Evolutionary conservation across 352 stramenopile species (phyloP).

Genomic region (Phytophthora palmivora): DNA sequence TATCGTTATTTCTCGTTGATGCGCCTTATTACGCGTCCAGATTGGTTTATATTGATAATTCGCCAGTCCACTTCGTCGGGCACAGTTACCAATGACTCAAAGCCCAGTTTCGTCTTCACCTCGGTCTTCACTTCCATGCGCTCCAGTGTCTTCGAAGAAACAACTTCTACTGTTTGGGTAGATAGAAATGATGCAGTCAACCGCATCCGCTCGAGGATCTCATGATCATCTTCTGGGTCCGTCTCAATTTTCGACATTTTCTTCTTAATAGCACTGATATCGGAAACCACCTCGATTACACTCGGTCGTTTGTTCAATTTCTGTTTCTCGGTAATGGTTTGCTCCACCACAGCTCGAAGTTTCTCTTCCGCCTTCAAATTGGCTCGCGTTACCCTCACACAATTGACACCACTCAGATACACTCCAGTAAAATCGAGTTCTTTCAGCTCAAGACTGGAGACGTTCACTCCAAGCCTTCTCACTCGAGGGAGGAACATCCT

Average conservation of each 20-base stretch:
- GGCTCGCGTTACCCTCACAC: constrained; percentile 29
- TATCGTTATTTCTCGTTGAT: constrained; percentile 4
- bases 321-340: constrained; percentile 10
- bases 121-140: constrained; percentile 15
- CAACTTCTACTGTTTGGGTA: constrained; percentile 36
- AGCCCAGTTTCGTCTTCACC: constrained; percentile 20
- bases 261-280: constrained; percentile 8
- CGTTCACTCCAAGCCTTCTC: constrained; percentile 23
- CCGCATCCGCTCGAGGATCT: constrained; percentile 37
- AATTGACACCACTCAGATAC: constrained; percentile 35
- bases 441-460: constrained; percentile 33
- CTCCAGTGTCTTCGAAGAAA: constrained; percentile 5
- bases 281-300: constrained; percentile 1
- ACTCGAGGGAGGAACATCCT: constrained; percentile 34
- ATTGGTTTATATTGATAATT: constrained; percentile 26
- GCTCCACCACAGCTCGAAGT: constrained; percentile 5
- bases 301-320: not conserved
- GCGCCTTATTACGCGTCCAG: constrained; percentile 10
- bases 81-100: constrained; percentile 41
- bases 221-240: constrained; percentile 15
- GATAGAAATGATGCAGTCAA: constrained; percentile 39
- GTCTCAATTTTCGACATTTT: constrained; percentile 7
- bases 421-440: constrained; percentile 45
- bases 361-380: constrained; percentile 34
- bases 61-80: constrained; percentile 46